Evolutionary conservation across 1,139 yeast species (phyloP).

Genomic region (Arxiozyma telluris): DNA sequence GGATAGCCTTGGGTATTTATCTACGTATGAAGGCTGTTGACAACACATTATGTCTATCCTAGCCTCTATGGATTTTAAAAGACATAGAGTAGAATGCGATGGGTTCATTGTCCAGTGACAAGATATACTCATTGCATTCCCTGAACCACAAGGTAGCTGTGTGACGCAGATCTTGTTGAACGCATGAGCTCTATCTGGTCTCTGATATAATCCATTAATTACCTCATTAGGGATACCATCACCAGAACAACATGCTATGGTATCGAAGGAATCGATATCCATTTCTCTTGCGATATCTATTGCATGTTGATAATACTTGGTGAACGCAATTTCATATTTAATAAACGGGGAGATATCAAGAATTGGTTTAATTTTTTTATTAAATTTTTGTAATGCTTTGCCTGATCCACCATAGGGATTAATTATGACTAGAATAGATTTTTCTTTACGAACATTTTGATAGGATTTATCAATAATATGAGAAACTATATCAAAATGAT

Average conservation of each 20-base stretch:
- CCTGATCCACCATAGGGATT: slow-evolving; percentile 93
- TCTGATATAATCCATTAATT: slow-evolving; percentile 65
- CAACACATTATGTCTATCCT: slow-evolving; percentile 79
- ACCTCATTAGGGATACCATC: slow-evolving; percentile 97
- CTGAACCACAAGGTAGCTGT: slow-evolving; percentile 92
- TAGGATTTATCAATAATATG: slow-evolving; percentile 37
- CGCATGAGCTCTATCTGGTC: slow-evolving; percentile 55
- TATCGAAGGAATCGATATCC: slow-evolving; percentile 54
- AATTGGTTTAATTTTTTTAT: slow-evolving; percentile 54
- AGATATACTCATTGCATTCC: slow-evolving; percentile 82
- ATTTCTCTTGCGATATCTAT: slow-evolving; percentile 52
- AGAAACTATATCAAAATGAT: slow-evolving; percentile 22
- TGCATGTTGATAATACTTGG: slow-evolving; percentile 69
- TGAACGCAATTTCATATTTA: slow-evolving; percentile 46
- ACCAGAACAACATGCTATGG: slow-evolving; percentile 86
- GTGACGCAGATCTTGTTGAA: slow-evolving; percentile 61
- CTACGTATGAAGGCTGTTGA: slow-evolving; percentile 41
- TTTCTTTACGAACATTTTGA: slow-evolving; percentile 33
- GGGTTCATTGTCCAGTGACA: slow-evolving; percentile 70
- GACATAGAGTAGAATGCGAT: slow-evolving; percentile 55
- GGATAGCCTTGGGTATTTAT: slow-evolving; percentile 42
- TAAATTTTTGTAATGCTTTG: slow-evolving; percentile 51
- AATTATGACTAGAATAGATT: slow-evolving; percentile 55
- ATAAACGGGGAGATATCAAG: slow-evolving; percentile 56
- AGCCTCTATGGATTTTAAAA: slow-evolving; percentile 59